A percentile compares a stretch with the other conserved stretches of the same genome.
These are phyloP conservation scores for Medicago truncatula DNA, from an alignment of 306 rosid genomes.

Conservation along the genomic window MtrunA17r5.0-ANR NC_053045.1:64605001-64605500, in stretches of 20 bases:
- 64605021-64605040: slow-evolving; percentile 84
- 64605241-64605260: slow-evolving; percentile 65
- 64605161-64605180: fast-evolving
- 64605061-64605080: neutral
- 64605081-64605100: slow-evolving; percentile 13
- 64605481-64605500: too few relatives aligned
- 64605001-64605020: slow-evolving; percentile 84
- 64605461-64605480: too few relatives aligned
- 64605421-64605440: too few relatives aligned
- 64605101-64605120: neutral
- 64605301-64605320: too few relatives aligned
- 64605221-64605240: slow-evolving; percentile 81
- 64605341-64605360: too few relatives aligned
- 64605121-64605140: neutral
- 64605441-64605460: too few relatives aligned
- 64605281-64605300: too few relatives aligned
- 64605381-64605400: too few relatives aligned
- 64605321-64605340: too few relatives aligned
- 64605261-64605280: neutral
- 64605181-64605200: slow-evolving; percentile 58
- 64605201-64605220: slow-evolving; percentile 76
- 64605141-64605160: neutral
- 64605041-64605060: slow-evolving; percentile 39
- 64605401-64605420: too few relatives aligned
- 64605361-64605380: too few relatives aligned